Conservation (phyloP, 2,329 filamentous ascomycete species). For the Intubia oerlemansii region DNA sequence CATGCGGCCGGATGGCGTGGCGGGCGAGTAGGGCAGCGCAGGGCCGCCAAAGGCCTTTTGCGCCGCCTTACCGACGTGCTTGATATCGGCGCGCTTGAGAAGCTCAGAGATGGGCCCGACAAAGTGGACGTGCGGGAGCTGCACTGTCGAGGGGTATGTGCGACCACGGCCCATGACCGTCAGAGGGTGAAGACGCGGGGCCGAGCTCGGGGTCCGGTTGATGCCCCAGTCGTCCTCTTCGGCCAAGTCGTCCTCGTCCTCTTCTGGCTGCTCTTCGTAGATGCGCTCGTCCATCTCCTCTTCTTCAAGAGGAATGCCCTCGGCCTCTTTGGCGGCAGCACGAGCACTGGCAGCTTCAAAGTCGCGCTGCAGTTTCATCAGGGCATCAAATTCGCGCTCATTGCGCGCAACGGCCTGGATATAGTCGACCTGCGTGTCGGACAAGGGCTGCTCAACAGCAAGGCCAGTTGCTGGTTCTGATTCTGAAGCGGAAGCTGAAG, state of each 20-base stretch:
- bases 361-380: conserved; percentile 33
- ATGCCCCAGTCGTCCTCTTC: conserved; percentile 8
- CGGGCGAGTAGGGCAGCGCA: conserved; percentile 55
- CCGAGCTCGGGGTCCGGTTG: neutral
- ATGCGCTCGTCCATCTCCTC: conserved; percentile 9
- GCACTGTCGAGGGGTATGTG: conserved; percentile 51
- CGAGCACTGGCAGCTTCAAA: conserved; percentile 23
- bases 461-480: too few relatives aligned
- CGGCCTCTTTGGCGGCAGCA: conserved; percentile 13
- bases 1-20: conserved; percentile 34
- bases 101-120: conserved; percentile 48
- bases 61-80: conserved; percentile 54
- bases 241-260: conserved; percentile 9
- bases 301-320: conserved; percentile 12
- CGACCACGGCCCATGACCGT: conserved; percentile 55
- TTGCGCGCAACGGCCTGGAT: conserved; percentile 28
- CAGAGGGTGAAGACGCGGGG: conserved; percentile 40
- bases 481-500: too few relatives aligned
- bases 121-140: conserved; percentile 50
- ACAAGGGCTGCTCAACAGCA: conserved; percentile 9
- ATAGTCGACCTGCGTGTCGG: conserved; percentile 18
- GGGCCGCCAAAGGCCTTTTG: conserved; percentile 56
- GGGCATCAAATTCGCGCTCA: conserved; percentile 31
- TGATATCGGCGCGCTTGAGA: conserved; percentile 44
- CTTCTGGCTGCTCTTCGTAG: conserved; percentile 10